Conservation (phyloP, 129 eudicot genomes). For the Escallonia rubra region DNA sequence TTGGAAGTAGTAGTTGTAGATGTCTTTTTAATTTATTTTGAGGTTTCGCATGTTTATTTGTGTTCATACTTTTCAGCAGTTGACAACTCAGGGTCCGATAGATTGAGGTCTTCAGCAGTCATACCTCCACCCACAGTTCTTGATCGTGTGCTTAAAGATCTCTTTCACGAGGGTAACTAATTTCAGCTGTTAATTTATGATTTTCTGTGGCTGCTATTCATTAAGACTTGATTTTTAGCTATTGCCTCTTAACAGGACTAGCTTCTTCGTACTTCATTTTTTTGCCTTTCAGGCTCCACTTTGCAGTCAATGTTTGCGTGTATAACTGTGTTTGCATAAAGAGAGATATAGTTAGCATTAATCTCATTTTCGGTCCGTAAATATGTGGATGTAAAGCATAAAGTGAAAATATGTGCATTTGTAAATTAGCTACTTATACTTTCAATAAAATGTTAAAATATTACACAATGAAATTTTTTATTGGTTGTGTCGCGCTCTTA, state of each 20-base stretch:
- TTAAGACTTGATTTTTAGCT: too few species aligned
- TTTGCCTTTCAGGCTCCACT: too few species aligned
- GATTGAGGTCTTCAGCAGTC: conserved; percentile 63
- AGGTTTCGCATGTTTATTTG: conserved; percentile 5
- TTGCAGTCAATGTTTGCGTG: neutral
- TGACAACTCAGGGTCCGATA: conserved; percentile 69
- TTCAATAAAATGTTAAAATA: neutral
- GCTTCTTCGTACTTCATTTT: too few species aligned
- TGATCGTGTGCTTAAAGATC: conserved; percentile 95
- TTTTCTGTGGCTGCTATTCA: too few species aligned
- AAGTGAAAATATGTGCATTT: neutral
- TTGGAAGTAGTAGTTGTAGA: neutral
- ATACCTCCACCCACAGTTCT: conserved; percentile 95
- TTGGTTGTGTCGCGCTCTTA: neutral
- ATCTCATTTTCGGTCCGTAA: neutral
- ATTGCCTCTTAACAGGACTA: too few species aligned
- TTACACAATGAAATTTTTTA: neutral
- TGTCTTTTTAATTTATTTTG: neutral
- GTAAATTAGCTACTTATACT: neutral
- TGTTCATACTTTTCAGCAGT: conserved; percentile 32
- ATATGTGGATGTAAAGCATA: neutral
- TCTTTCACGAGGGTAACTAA: conserved; percentile 66
- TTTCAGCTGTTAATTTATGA: neutral
- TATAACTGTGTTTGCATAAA: neutral
- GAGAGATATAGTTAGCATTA: neutral